phyloP scores from a whole-genome alignment of 495 filamentous ascomycete genomes.

The Hamigera avellanea region DNA sequence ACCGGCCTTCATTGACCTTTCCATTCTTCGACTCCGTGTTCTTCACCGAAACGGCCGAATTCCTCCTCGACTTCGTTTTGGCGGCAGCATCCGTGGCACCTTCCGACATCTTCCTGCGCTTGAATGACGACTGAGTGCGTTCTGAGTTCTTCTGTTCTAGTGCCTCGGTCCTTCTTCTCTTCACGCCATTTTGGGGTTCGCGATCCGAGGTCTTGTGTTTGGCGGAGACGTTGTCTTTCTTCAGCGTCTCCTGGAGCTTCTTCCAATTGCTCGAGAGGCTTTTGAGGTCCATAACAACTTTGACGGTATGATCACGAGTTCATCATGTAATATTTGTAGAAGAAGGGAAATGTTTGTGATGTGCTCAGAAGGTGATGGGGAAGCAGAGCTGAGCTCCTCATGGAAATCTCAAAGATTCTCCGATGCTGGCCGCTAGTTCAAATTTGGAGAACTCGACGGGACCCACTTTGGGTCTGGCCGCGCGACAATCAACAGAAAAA shows the following conservation, averaged over 20 bases:
- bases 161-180: constrained; percentile 24
- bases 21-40: constrained; percentile 10
- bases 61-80: constrained; percentile 12
- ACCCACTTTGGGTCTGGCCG: too few relatives aligned
- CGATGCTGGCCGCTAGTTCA: too few relatives aligned
- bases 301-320: constrained; percentile 12
- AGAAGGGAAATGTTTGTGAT: constrained; percentile 1
- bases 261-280: constrained; percentile 58
- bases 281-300: constrained; percentile 28
- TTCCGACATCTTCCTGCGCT: constrained; percentile 4
- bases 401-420: too few relatives aligned
- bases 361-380: too few relatives aligned
- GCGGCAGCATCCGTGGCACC: constrained; percentile 1
- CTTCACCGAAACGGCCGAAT: constrained; percentile 11
- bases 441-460: too few relatives aligned
- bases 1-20: constrained; percentile 43
- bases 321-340: constrained; percentile 14
- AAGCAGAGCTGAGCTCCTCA: too few relatives aligned
- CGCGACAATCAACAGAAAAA: too few relatives aligned
- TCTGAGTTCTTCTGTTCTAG: constrained; percentile 12
- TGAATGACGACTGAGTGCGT: constrained; percentile 3
- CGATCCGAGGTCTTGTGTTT: constrained; percentile 30
- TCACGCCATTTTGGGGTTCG: constrained; percentile 23
- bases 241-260: constrained; percentile 55
- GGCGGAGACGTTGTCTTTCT: constrained; percentile 28